A percentile compares a stretch with the other conserved stretches of the same genome.
Evolutionary conservation across 495 filamentous ascomycete species (phyloP).

Genomic region (Neurospora tetrasperma): DNA sequence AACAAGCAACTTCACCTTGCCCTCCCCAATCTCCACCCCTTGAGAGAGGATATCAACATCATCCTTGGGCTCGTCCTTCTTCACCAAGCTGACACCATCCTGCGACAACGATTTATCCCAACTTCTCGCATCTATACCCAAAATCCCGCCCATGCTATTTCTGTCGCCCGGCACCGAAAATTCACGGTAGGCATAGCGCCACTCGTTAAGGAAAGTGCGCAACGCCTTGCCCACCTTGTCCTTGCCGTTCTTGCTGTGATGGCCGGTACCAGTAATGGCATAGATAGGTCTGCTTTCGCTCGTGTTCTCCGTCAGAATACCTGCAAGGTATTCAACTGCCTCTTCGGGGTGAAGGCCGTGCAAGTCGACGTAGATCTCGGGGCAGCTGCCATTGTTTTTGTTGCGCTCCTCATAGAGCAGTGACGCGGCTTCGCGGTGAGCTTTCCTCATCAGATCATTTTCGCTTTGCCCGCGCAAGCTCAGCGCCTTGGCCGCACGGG

Average conservation of each 20-base stretch:
- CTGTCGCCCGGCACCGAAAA: constrained; percentile 91
- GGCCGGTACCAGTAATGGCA: constrained; percentile 91
- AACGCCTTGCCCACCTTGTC: constrained; percentile 97
- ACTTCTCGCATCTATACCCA: constrained; percentile 85
- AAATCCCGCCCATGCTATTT: constrained; percentile 81
- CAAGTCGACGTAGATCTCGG: constrained; percentile 88
- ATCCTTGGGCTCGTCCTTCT: constrained; percentile 43
- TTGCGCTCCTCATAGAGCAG: constrained; percentile 93
- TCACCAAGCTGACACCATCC: constrained; percentile 31
- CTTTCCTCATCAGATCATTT: constrained; percentile 94
- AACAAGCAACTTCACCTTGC: constrained; percentile 49
- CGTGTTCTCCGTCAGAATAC: constrained; percentile 71
- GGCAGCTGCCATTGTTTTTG: constrained; percentile 46
- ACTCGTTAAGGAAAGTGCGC: constrained; percentile 83
- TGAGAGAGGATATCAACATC: constrained; percentile 50
- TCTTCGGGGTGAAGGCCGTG: constrained; percentile 96
- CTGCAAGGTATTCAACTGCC: constrained; percentile 88
- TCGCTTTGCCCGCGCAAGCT: constrained; percentile 90
- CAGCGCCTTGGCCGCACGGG: constrained; percentile 88
- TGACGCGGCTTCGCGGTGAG: constrained; percentile 87
- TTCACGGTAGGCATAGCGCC: constrained; percentile 91
- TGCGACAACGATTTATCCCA: constrained; percentile 63
- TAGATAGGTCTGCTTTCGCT: constrained; percentile 70
- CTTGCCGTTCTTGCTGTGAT: constrained; percentile 97
- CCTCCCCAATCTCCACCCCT: constrained; percentile 48